Evolutionary conservation across 177 flowering plant species (phyloP).

Genomic region (Telopea speciosissima): DNA sequence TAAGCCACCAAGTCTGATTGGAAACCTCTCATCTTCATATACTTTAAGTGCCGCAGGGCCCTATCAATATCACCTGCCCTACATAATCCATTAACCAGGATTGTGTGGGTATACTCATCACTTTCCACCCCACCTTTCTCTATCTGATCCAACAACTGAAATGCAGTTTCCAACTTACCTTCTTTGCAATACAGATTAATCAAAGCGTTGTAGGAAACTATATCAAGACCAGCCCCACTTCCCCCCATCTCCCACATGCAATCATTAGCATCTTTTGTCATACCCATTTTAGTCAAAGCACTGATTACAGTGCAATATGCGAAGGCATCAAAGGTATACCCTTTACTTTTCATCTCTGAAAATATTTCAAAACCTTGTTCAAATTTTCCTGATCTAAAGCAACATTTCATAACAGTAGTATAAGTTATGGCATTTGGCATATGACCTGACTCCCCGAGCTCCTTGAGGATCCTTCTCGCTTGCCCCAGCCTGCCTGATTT

Average conservation of each 20-base stretch:
- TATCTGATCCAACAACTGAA: conserved; percentile 47
- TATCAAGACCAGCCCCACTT: conserved; percentile 48
- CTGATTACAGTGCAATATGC: conserved; percentile 31
- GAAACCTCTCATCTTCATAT: neutral
- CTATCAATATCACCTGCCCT: neutral
- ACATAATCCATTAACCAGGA: conserved; percentile 45
- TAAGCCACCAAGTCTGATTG: neutral
- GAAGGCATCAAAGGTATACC: conserved; percentile 56
- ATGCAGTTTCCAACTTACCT: conserved; percentile 55
- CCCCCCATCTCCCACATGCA: conserved; percentile 44
- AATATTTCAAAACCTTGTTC: conserved; percentile 17
- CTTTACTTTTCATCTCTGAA: conserved; percentile 55
- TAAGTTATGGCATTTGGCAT: conserved; percentile 57
- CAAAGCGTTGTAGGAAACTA: conserved; percentile 68
- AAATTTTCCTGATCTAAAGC: conserved; percentile 40
- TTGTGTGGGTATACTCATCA: conserved; percentile 71
- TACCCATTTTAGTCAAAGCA: conserved; percentile 54
- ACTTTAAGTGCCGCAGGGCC: neutral
- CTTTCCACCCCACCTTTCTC: conserved; percentile 49
- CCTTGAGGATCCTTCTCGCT: conserved; percentile 30
- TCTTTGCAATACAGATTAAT: conserved; percentile 57
- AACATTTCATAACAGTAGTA: conserved; percentile 25
- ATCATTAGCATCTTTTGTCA: conserved; percentile 43
- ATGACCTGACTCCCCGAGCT: conserved; percentile 45
- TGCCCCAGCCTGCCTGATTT: neutral